These are phyloP conservation scores for Iberis pinnata DNA, from an alignment of 345 rosid species.

Conservation along the genomic window DNA sequence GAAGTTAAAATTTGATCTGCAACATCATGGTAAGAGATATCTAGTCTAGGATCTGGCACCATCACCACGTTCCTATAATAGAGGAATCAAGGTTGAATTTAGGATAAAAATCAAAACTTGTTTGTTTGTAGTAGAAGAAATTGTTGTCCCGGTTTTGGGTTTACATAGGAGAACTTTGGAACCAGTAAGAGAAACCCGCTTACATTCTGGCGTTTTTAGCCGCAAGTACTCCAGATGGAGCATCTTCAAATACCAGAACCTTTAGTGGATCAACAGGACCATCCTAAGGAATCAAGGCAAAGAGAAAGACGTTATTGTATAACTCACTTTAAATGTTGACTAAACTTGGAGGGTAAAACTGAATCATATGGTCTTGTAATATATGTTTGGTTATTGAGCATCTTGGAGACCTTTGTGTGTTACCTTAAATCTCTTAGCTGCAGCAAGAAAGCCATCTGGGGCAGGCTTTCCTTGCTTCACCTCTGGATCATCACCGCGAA, in stretches of 20 bases:
- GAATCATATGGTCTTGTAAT: not conserved
- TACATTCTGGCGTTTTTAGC: slow-evolving; percentile 93
- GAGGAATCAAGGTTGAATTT: not conserved
- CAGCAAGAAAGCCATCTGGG: slow-evolving; percentile 82
- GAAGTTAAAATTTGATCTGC: slow-evolving; percentile 77
- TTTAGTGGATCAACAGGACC: slow-evolving; percentile 51
- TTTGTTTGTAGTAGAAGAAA: slow-evolving; percentile 1
- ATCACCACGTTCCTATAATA: slow-evolving; percentile 59
- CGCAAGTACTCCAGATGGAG: slow-evolving; percentile 90
- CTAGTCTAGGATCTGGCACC: slow-evolving; percentile 94
- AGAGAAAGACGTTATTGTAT: slow-evolving; percentile 1
- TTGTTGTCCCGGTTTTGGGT: not conserved
- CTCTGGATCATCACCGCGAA: slow-evolving; percentile 96
- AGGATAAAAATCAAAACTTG: not conserved
- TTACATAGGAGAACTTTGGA: not conserved
- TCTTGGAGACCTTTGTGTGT: not conserved
- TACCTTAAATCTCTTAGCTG: slow-evolving; percentile 91
- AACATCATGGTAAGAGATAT: slow-evolving; percentile 47
- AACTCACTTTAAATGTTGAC: slow-evolving; percentile 1
- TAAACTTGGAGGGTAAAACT: not conserved
- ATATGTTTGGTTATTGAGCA: not conserved
- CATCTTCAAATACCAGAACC: slow-evolving; percentile 87
- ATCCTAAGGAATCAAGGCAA: slow-evolving; percentile 37
- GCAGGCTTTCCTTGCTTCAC: slow-evolving; percentile 93
- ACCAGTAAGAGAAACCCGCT: slow-evolving; percentile 36